phyloP scores from a whole-genome alignment of 495 filamentous ascomycete genomes.

The Tuber melanosporum region DNA sequence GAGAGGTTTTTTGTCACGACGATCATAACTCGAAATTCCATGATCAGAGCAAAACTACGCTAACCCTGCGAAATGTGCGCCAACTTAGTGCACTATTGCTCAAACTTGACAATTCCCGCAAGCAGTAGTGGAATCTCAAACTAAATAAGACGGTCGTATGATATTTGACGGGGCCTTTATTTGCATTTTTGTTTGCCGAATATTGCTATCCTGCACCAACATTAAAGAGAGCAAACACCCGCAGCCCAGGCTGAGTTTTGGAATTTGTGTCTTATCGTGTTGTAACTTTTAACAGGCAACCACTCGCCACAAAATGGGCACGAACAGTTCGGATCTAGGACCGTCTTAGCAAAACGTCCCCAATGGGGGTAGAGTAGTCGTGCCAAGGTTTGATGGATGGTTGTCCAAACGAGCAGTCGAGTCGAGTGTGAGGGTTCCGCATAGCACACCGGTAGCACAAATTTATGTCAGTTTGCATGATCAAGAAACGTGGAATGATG shows the following conservation, averaged over 20 bases:
- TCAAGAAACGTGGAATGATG: background rate
- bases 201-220: background rate
- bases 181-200: background rate
- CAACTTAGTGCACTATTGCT: background rate
- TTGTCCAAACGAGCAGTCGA: background rate
- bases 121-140: background rate
- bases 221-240: background rate
- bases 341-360: background rate
- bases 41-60: background rate
- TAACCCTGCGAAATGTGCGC: background rate
- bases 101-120: background rate
- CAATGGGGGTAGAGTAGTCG: background rate
- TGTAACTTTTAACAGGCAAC: background rate
- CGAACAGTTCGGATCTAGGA: background rate
- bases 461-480: background rate
- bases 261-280: no score
- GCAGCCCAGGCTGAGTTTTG: background rate
- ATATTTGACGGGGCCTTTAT: background rate
- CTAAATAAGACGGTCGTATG: background rate
- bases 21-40: no score
- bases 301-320: background rate
- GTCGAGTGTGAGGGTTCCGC: background rate
- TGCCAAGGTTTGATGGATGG: background rate
- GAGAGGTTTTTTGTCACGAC: background rate
- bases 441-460: background rate